Evolutionary conservation across 78 protist genomes (phyloP), one percentile per base, ranked within the genome.

Genomic region (Dictyostelium firmibasis): DNA sequence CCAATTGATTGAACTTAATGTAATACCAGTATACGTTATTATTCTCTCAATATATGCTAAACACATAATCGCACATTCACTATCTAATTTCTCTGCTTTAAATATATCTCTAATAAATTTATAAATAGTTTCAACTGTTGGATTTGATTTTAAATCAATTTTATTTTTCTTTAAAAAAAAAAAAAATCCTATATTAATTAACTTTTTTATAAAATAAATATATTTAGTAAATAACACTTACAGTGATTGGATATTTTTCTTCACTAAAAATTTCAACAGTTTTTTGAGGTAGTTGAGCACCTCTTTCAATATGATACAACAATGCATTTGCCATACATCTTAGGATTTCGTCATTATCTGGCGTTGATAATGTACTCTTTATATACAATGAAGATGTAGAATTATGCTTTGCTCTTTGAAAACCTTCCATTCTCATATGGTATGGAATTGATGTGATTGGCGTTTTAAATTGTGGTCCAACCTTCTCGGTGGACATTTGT

Each of bases 31-130:
- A 81, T 69, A 81, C 33, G 83, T 50, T 29, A 96, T 88, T 29
- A 96, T 77, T 53, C 97, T 82, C 38, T 96, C 96, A 44, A 96
- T 44, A 77, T 96, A 96, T 6, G 94, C 95, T 43, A 96, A 75
- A 41, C 93, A 81, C 84, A 96, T 96, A 44, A 96, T 86, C n/a
- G 92, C 96, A 33, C 96, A 93, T 74, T 96, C 97, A 29, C 87
- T 69, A 50, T 89, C 94, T 78, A 89, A 81, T 89, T 78, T 89
- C 47, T 89, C 94, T 1, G 94, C 94, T 69, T 89, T 89, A 69
- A 89, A 89, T 29, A 89, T 89, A 89, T 89, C 94, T 81, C 94
- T 78, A 47, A 89, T 67, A 81, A 89, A 89, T 70, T 81, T 89
- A 89, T 89, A 89, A 33, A 89, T 89, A n/a, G 74, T 89, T 64